phyloP scores from a whole-genome alignment of 2,329 filamentous ascomycete genomes.

The Aspergillus hortae region DNA sequence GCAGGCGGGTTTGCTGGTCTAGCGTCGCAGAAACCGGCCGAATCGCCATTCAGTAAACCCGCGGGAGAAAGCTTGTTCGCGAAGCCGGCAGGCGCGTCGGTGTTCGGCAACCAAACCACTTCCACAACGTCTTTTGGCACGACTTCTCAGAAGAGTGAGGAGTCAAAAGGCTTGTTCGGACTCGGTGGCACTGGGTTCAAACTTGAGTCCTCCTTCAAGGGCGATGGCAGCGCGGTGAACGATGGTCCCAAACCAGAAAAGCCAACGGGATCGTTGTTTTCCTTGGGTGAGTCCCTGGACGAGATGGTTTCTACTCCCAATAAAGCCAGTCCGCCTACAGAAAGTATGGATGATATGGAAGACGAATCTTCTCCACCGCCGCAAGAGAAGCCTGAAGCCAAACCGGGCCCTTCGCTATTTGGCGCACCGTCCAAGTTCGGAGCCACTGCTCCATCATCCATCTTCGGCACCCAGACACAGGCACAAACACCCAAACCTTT shows the following conservation, averaged over 20 bases:
- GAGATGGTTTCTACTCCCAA: conserved; percentile 35
- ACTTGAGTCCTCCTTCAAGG: conserved; percentile 44
- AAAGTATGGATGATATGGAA: conserved; percentile 37
- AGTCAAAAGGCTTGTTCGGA: conserved; percentile 29
- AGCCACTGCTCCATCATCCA: conserved; percentile 25
- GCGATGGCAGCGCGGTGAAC: conserved; percentile 37
- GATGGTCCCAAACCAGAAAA: conserved; percentile 40
- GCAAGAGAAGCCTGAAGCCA: conserved; percentile 21
- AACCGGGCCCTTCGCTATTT: conserved; percentile 22
- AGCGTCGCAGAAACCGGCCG: conserved; percentile 11
- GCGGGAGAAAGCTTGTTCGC: conserved; percentile 24
- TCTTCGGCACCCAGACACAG: conserved; percentile 32
- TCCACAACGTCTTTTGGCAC: conserved; percentile 22
- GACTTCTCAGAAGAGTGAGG: conserved; percentile 21
- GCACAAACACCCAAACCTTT: conserved; percentile 17
- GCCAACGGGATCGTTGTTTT: conserved; percentile 31
- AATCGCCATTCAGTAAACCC: conserved; percentile 27
- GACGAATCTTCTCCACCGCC: conserved; percentile 21
- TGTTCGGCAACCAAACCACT: conserved; percentile 27
- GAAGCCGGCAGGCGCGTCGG: conserved; percentile 25
- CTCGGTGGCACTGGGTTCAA: conserved; percentile 33
- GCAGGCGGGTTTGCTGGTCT: conserved; percentile 23
- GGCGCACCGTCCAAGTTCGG: conserved; percentile 21
- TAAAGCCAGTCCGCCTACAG: conserved; percentile 30
- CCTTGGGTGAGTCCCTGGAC: conserved; percentile 38